Conservation (phyloP, 2,329 filamentous ascomycete genomes). For the Catunica adiposa region DNA sequence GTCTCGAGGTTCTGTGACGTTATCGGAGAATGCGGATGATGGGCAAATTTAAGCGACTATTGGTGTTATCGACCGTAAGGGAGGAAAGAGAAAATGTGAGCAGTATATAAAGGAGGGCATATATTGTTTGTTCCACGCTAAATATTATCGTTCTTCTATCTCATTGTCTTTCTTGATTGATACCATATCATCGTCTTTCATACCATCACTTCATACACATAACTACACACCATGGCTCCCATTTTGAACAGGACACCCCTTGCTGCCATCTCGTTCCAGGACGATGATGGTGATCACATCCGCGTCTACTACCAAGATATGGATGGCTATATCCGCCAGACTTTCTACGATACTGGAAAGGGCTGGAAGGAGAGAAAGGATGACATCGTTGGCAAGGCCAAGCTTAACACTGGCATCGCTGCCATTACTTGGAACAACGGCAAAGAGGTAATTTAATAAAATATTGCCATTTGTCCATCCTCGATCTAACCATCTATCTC, state of each 20-base stretch:
- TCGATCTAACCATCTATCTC: background rate
- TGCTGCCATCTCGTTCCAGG: conserved; percentile 13
- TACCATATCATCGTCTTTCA: background rate
- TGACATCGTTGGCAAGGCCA: conserved; percentile 12
- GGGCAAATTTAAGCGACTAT: too few species aligned
- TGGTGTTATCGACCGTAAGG: too few species aligned
- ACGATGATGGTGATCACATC: conserved; percentile 14
- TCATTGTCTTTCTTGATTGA: too few species aligned
- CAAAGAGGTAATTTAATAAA: conserved; percentile 7
- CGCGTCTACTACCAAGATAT: conserved; percentile 14
- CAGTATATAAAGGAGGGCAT: too few species aligned
- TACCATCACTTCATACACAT: background rate
- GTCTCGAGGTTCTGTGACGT: too few species aligned
- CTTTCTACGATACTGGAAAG: conserved; percentile 14
- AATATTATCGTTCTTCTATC: too few species aligned
- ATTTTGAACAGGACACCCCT: conserved; percentile 13
- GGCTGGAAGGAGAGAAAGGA: conserved; percentile 14
- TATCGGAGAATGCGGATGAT: too few species aligned
- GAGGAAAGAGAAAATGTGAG: too few species aligned
- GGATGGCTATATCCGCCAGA: conserved; percentile 14
- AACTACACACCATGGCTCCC: conserved; percentile 9
- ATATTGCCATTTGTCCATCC: too few species aligned
- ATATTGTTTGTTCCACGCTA: too few species aligned
- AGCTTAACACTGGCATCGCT: conserved; percentile 13
- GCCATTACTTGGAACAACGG: conserved; percentile 15